These are phyloP conservation scores for Alternaria sp. DNA, from an alignment of 2,329 filamentous ascomycete species.

Conservation along the genomic window DNA sequence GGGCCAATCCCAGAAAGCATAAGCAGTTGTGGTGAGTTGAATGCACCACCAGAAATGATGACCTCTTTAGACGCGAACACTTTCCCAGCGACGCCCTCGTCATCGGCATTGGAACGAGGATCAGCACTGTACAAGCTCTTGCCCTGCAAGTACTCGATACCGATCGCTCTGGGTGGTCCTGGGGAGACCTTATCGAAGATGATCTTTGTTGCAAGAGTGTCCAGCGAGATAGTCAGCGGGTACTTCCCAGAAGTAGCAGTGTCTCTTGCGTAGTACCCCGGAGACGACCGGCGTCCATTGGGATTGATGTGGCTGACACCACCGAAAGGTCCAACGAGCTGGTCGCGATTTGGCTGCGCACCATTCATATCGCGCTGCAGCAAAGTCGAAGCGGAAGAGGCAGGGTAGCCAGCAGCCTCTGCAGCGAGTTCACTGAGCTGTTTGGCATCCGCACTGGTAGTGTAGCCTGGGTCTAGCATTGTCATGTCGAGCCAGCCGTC, in stretches of 20 bases:
- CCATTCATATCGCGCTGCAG: not conserved
- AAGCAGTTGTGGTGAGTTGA: constrained; percentile 68
- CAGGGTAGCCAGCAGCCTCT: not conserved
- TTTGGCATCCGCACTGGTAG: constrained; percentile 23
- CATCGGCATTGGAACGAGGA: constrained; percentile 43
- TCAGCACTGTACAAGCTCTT: constrained; percentile 48
- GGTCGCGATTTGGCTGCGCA: not conserved
- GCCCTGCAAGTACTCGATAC: constrained; percentile 49
- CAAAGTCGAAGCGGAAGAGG: not conserved
- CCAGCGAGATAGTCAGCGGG: constrained; percentile 61
- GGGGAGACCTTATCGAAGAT: not conserved
- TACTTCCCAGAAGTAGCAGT: constrained; percentile 26
- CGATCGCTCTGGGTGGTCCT: constrained; percentile 54
- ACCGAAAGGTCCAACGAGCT: not conserved
- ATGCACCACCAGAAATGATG: constrained; percentile 55
- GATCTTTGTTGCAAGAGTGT: not conserved
- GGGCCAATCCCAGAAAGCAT: constrained; percentile 69
- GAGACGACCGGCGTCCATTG: not conserved
- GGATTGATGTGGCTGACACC: not conserved
- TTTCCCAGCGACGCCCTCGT: constrained; percentile 27
- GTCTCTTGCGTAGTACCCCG: not conserved
- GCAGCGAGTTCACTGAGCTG: constrained; percentile 16
- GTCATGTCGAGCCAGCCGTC: constrained; percentile 37
- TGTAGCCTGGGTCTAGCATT: constrained; percentile 30
- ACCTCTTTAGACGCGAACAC: constrained; percentile 31